These are phyloP conservation scores for Fremontodendron californicum DNA, from an alignment of 345 rosid genomes.

Conservation along the genomic window DNA sequence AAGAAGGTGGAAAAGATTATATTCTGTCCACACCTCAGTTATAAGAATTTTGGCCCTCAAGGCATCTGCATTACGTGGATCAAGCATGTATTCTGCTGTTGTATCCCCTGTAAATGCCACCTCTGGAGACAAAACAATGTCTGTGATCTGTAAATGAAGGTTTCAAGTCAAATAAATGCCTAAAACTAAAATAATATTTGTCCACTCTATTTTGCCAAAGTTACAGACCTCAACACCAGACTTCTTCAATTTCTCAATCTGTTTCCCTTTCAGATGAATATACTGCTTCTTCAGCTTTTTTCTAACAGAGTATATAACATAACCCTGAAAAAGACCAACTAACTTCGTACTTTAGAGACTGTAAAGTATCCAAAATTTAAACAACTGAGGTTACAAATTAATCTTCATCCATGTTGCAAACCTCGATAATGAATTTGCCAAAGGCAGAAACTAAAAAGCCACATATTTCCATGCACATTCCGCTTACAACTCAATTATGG, in stretches of 20 bases:
- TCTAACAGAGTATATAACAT: conserved; percentile 73
- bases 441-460: background rate
- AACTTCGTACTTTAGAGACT: background rate
- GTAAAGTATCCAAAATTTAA: background rate
- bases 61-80: conserved; percentile 93
- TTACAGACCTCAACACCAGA: conserved; percentile 72
- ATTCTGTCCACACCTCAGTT: conserved; percentile 58
- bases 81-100: conserved; percentile 87
- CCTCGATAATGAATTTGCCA: background rate
- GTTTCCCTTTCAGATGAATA: conserved; percentile 82
- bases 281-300: conserved; percentile 92
- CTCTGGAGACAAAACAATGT: conserved; percentile 80
- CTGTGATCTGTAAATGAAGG: conserved; percentile 61
- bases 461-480: background rate
- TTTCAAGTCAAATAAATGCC: conserved; percentile 17
- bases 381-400: background rate
- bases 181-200: background rate
- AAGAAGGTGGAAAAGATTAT: background rate
- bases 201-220: background rate
- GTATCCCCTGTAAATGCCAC: conserved; percentile 97
- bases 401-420: background rate
- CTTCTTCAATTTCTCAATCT: conserved; percentile 88
- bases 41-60: conserved; percentile 90
- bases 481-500: background rate
- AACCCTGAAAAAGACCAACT: conserved; percentile 45